Percentiles rank a stretch among this genome's conserved stretches.
phyloP scores from a whole-genome alignment of 1,139 yeast species.

The Zhuliangozyma blackwelliae region DNA sequence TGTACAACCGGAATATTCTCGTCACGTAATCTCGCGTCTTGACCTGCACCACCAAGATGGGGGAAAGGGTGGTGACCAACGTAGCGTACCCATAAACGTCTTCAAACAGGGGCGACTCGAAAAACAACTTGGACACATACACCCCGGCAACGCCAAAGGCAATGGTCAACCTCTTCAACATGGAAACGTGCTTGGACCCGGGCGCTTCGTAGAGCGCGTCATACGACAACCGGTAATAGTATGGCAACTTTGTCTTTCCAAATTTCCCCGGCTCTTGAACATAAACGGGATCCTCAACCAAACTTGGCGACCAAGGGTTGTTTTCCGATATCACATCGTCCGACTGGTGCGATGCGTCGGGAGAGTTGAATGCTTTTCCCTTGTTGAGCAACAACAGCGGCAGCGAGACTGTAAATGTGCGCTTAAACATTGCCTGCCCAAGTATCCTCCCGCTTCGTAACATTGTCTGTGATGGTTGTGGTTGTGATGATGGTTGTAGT shows the following conservation, averaged over 20 bases:
- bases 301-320: slow-evolving; percentile 48
- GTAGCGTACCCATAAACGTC: slow-evolving; percentile 48
- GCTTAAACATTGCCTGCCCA: too few relatives aligned
- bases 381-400: too few relatives aligned
- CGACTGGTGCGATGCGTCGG: slow-evolving; percentile 37
- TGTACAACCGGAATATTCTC: slow-evolving; percentile 66
- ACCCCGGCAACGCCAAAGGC: slow-evolving; percentile 54
- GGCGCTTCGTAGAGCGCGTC: slow-evolving; percentile 56
- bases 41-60: slow-evolving; percentile 50
- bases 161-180: slow-evolving; percentile 49
- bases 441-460: too few relatives aligned
- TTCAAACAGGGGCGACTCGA: slow-evolving; percentile 54
- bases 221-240: slow-evolving; percentile 47
- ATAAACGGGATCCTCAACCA: slow-evolving; percentile 34
- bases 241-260: slow-evolving; percentile 30
- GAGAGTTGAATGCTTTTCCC: slow-evolving; percentile 24
- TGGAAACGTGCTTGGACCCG: slow-evolving; percentile 50
- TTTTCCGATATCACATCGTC: slow-evolving; percentile 41
- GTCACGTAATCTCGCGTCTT: slow-evolving; percentile 67
- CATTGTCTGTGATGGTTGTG: not conserved
- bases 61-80: slow-evolving; percentile 36
- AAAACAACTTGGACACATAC: slow-evolving; percentile 52
- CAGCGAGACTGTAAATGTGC: too few relatives aligned
- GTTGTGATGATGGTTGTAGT: too few relatives aligned
- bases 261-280: slow-evolving; percentile 21